Base-by-base conservation (phyloP, 352 stramenopile genomes). In the Phytophthora agathidicida region DNA sequence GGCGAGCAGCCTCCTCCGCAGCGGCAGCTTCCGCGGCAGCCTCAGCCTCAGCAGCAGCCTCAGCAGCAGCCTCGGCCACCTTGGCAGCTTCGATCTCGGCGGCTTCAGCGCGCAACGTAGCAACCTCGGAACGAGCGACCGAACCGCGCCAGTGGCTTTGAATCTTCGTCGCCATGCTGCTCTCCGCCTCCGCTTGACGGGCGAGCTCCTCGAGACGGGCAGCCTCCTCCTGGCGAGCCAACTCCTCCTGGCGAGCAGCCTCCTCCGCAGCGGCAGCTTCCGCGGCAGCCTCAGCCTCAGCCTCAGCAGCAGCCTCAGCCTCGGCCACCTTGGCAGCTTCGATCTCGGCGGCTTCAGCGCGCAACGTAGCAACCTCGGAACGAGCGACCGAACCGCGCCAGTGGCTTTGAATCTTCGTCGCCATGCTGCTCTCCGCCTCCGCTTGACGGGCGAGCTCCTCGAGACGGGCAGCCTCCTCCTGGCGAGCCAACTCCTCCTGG, bases 381-480 rank as follows among this genome's bases (percentile, higher is more conserved):
- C 64, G 49, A 37, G 67, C 67, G 24, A 22, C 38, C 17, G 35
- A 44, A 37, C 61, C 56, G 14, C 69, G 65, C 69, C 69, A 78
- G 17, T 69, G 61, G 9, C 33, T 73, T 48, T 78, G 69, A 28
- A 78, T 73, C 47, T 72, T 72, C 5, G 53, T 17, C 0, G 65
- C 62, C 67, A 77, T 80, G 1, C 30, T 28, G 7, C 58, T 20
- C 30, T 77, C 45, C 5, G 62, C 23, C 23, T 27, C 7, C 27
- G 24, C 26, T 33, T 32, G 6, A 2, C 26, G 24, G 3, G 16
- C 19, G 7, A 16, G 3, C 16, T 45, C 32, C 32, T 38, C 32
- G 8, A 19, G 10, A 1, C 32, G 10, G 3, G 32, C 32, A 16
- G n/a, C 10, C 32, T 38, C 37, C 1, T 45, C 37, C n/a, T 48